Base-by-base conservation (phyloP, 169 alveolate species). In the Plasmodium falciparum region DNA sequence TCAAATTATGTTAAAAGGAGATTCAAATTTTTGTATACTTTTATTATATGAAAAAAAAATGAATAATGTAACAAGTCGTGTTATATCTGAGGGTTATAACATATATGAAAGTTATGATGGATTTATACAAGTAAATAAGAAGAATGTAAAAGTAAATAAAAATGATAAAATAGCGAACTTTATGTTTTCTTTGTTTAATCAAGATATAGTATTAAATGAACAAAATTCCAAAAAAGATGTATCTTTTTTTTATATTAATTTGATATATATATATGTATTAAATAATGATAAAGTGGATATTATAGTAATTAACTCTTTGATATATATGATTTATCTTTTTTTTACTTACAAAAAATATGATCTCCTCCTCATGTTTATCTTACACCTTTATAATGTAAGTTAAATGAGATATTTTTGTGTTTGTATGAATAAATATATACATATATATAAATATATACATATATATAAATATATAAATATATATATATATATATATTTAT, bases 351-450 rank as follows among this genome's bases (percentile, higher is more conserved):
- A 80, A 26, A 52, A 54, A 29, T 80, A 80, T 15, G 52, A 66
- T 17, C 15, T 26, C 3, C 83, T 80, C n/a, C 59, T 80, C 17
- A 72, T 72, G n/a, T 63, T 80, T 62, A 33, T 80, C 39, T 43
- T 80, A 69, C 65, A 80, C 62, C 11, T 67, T 11, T 69, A 80
- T 74, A 69, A 52, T 13, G 90, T 80, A 80, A 69, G 90, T 4
- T 2, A 29, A 54, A 11, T 1, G 15, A 20, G 59, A 22, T 20
- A 47, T 0, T 11, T 1, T 5, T 39, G n/a, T 9, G 6, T 5
- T 39, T 3, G 15, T 56, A 22, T 24, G 26, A 24, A 33, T 33
- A 33, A 5, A 33, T 39, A 6, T 39, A 6, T 39, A 39, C 2
- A 39, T 5, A 39, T 39, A 54, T 3, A 54, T 13, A 17, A 24